Conservation (phyloP, 768 basidiomycete species). For the Tephrocybe sp. region DNA sequence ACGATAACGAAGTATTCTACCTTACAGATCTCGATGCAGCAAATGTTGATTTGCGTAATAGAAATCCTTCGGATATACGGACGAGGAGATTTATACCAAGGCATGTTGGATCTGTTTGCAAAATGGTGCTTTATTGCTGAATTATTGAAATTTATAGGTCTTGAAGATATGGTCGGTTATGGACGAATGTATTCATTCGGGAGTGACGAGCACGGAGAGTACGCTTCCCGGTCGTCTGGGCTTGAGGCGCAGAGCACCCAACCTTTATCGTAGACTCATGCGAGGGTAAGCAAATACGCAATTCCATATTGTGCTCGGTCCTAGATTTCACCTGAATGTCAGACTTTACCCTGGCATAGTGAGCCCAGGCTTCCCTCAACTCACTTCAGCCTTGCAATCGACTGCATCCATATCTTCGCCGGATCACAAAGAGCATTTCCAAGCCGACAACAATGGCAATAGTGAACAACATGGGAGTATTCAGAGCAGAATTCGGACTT, state of each 20-base stretch:
- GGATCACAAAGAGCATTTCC: constrained; percentile 12
- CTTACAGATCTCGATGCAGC: background rate
- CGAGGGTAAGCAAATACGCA: constrained; percentile 52
- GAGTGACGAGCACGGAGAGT: constrained; percentile 75
- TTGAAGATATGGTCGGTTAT: constrained; percentile 87
- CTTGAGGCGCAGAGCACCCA: constrained; percentile 80
- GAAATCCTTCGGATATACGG: constrained; percentile 69
- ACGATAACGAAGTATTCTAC: constrained; percentile 73
- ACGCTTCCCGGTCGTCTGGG: constrained; percentile 85
- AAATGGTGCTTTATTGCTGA: too few relatives aligned
- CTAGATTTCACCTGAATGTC: too few relatives aligned
- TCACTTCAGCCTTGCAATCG: constrained; percentile 25
- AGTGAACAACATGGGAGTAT: constrained; percentile 1
- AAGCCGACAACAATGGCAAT: constrained; percentile 5
- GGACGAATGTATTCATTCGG: constrained; percentile 87
- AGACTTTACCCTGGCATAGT: constrained; percentile 45
- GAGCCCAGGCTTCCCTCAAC: constrained; percentile 27
- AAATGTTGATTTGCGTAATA: constrained; percentile 11
- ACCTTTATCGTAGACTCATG: constrained; percentile 88
- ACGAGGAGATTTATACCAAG: constrained; percentile 73
- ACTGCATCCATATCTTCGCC: constrained; percentile 22
- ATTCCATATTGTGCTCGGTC: background rate
- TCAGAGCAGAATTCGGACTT: constrained; percentile 5
- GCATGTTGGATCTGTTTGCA: constrained; percentile 29
- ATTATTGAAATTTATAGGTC: constrained; percentile 38